phyloP scores from a whole-genome alignment of 441 rosid genomes.

The Populus hybrid region DNA sequence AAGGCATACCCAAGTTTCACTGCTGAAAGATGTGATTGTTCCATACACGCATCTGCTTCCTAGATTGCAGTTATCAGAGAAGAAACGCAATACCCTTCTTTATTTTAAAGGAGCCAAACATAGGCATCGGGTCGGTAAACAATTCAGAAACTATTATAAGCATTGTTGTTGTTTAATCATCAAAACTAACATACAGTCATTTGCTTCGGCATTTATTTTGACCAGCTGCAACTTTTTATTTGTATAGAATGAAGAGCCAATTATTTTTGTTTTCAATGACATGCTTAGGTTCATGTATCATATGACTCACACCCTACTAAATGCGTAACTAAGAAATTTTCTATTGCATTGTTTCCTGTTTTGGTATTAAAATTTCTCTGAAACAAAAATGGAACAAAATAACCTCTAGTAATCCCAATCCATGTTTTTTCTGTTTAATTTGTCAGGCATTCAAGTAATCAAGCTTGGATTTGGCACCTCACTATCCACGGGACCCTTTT shows the following conservation, averaged over 20 bases:
- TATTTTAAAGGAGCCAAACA: slow-evolving; percentile 96
- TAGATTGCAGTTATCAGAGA: slow-evolving; percentile 43
- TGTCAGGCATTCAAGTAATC: neutral
- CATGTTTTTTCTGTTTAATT: neutral
- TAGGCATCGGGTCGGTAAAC: slow-evolving; percentile 64
- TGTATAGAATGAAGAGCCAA: neutral
- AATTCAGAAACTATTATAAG: neutral
- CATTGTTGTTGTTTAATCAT: slow-evolving; percentile 2
- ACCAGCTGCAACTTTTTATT: neutral
- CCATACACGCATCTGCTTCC: slow-evolving; percentile 92
- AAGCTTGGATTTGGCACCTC: neutral
- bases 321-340: neutral
- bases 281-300: neutral
- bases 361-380: neutral
- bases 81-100: slow-evolving; percentile 62
- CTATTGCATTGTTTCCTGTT: neutral
- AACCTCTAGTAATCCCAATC: neutral
- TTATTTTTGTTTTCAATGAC: neutral
- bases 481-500: neutral
- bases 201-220: neutral
- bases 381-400: neutral
- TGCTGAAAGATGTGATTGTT: slow-evolving; percentile 89
- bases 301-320: neutral
- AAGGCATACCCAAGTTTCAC: slow-evolving; percentile 81
- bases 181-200: neutral